Conservation (phyloP, 768 basidiomycete genomes). For the Saitozyma podzolica region DNA sequence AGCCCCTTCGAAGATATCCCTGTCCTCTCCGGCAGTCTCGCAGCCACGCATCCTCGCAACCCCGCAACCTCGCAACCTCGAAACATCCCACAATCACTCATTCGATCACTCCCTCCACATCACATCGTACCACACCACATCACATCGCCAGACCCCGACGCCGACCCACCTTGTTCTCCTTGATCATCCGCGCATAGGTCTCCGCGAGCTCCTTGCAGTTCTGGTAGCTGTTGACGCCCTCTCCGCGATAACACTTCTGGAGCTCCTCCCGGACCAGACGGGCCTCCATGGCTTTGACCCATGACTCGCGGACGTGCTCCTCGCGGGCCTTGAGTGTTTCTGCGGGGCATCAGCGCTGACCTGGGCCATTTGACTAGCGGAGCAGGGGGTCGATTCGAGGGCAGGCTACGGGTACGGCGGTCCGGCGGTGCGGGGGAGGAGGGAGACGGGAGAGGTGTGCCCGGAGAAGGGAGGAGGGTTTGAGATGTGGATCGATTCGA, state of each 20-base stretch:
- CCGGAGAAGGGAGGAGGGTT: no score
- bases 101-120: background rate
- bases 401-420: background rate
- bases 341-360: background rate
- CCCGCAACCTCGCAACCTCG: background rate
- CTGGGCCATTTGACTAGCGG: background rate
- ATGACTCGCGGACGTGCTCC: constrained; percentile 78
- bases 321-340: constrained; percentile 58
- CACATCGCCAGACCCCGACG: background rate
- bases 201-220: constrained; percentile 83
- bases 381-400: background rate
- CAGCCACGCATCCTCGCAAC: constrained; percentile 1
- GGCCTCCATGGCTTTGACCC: constrained; percentile 91
- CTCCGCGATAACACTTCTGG: constrained; percentile 79
- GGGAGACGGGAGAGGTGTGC: no score
- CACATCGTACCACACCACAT: background rate
- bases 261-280: constrained; percentile 85
- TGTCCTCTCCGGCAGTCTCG: no score
- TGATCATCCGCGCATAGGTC: constrained; percentile 75
- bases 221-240: constrained; percentile 90
- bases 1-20: background rate
- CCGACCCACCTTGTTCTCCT: constrained; percentile 73
- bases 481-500: background rate
- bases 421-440: no score
- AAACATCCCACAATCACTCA: background rate